Base-by-base conservation (phyloP, 257 asterid genomes). In the Rubia yunnanensis region DNA sequence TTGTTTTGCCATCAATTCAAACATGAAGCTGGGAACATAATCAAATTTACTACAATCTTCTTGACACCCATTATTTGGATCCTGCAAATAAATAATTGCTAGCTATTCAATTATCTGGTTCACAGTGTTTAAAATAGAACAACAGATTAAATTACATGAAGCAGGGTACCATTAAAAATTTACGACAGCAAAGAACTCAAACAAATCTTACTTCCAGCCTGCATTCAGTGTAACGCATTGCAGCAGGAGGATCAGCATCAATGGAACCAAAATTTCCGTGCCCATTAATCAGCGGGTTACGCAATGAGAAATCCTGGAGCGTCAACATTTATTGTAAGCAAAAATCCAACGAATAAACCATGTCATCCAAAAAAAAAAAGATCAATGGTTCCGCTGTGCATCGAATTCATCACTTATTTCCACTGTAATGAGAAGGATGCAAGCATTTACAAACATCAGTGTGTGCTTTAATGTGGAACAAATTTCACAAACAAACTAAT, bases 181-280 rank as follows among this genome's bases (percentile, higher is more conserved):
- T 39, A 22, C 23, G 6, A 31, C 4, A 22, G 35, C 20, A 64
- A 8, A 13, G 5, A 1, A 39, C 30, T 5, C 23, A 55, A 38
- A 31, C 34, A 17, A 30, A 26, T 68, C 73, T 73, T 79, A 94
- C 99, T 86, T 88, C 97, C 78, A 94, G 86, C 75, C 99, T 81
- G 78, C 99, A 94, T 76, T 94, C 99, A 49, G 97, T 94, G 79
- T 94, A 94, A 23, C 99, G 99, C 99, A 94, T 94, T 63, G 99
- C 99, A 10, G 99, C 99, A 67, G 99, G 85, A 79, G 99, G 97
- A 78, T 94, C 99, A 22, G 97, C 96, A 84, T 94, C 99, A 54
- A 94, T 86, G 63, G 97, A 94, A 60, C 99, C 99, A 76, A 94
- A 94, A 74, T 94, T 94, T 26, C 99, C 99, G 75, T 90, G 99